Evolutionary conservation across 805 yeast species (phyloP), one percentile per base, ranked within the genome.

Genomic region (Candida sakaeoensis): DNA sequence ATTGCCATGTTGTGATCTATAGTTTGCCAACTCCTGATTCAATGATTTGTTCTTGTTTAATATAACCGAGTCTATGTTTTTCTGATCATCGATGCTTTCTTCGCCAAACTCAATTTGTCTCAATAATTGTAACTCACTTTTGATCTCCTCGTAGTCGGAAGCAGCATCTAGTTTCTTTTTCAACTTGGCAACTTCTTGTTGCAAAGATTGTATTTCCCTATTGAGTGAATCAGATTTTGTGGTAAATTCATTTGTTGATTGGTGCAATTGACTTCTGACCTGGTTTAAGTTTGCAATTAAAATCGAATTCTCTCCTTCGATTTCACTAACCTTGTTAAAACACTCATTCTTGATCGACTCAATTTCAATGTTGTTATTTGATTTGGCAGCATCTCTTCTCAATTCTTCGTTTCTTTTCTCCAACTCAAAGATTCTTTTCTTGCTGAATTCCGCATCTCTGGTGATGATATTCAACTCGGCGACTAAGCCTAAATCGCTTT

Each of bases 371-470:
- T 77, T 70, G 39, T 74, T 70, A 27, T 75, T 75, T 2, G 78
- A 70, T 33, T 68, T 60, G 30, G 83, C 75, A 38, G 89, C 58
- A 40, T 84, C 84, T 13, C 79, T 69, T 43, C 87, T 75, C 39
- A 89, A 66, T 37, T 82, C 81, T 52, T 85, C 85, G 52, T 88
- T 90, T 43, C 95, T 71, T 45, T 75, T 75, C 56, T 88, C 95
- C 39, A 89, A 72, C 51, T 83, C 88, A 36, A 77, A 56, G 1
- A 80, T 74, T 42, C 93, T 73, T 39, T 77, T 63, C 50, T 85
- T 85, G 32, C 85, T 75, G 19, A 78, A 60, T 52, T 85, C 93
- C 4, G 84, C 74, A 50, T 90, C 96, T 43, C 86, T 74, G 1
- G 81, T 72, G n/a, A 85, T 69, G 27, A 84, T 65, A 42, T 82